phyloP scores from a whole-genome alignment of 169 alveolate species.

The Plasmodium reichenowi region DNA sequence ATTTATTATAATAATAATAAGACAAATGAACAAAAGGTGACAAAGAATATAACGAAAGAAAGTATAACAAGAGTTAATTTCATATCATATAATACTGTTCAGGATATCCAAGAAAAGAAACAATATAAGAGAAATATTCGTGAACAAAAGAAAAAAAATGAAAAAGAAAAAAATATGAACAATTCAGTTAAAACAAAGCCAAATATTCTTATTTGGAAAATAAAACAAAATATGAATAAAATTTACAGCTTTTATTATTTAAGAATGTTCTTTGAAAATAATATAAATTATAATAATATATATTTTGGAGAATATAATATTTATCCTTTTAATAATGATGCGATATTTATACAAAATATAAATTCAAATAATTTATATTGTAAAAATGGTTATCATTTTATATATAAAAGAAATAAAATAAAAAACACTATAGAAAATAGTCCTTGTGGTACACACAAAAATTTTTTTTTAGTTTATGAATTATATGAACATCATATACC shows the following conservation, averaged over 20 bases:
- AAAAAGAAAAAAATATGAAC: background rate
- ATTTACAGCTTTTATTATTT: background rate
- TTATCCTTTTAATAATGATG: too few species aligned
- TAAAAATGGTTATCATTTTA: too few species aligned
- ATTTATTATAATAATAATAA: background rate
- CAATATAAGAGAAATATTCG: background rate
- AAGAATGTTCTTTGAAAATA: too few species aligned
- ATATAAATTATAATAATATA: too few species aligned
- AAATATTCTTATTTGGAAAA: background rate
- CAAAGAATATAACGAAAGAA: background rate
- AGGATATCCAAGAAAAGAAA: background rate
- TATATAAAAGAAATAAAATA: too few species aligned
- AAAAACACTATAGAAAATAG: background rate
- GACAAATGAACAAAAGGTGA: constrained; percentile 1
- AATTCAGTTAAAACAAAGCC: background rate
- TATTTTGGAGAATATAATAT: too few species aligned
- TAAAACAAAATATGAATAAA: background rate
- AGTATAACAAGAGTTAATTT: too few species aligned
- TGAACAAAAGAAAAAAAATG: background rate
- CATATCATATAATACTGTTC: background rate
- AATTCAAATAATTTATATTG: too few species aligned
- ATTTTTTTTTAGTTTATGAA: constrained; percentile 10
- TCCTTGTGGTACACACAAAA: background rate
- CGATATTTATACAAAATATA: too few species aligned
- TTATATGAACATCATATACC: constrained; percentile 13